These are phyloP conservation scores for Coemansia sp. DNA, from an alignment of 192 early-diverging fungal species.

Conservation along the genomic window DNA sequence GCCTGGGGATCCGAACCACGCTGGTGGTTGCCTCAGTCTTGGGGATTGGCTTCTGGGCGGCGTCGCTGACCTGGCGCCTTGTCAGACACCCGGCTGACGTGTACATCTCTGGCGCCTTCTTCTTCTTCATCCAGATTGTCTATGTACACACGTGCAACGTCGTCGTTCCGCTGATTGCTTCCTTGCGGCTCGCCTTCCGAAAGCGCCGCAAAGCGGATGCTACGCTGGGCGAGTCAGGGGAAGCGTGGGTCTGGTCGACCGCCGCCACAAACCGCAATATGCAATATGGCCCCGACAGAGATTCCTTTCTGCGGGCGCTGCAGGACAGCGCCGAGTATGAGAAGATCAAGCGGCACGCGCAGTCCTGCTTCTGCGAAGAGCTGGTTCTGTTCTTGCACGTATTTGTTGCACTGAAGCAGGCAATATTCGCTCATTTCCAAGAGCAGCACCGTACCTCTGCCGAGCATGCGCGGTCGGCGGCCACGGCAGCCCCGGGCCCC, in stretches of 20 bases:
- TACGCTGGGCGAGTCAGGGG: background rate
- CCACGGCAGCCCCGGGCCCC: too few relatives aligned
- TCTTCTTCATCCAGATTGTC: conserved; percentile 9
- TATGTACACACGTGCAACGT: conserved; percentile 10
- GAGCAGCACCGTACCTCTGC: too few relatives aligned
- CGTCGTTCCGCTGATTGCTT: conserved; percentile 4
- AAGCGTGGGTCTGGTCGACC: conserved; percentile 8
- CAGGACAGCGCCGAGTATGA: conserved; percentile 15
- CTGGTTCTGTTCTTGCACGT: conserved; percentile 20
- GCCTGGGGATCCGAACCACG: conserved; percentile 19
- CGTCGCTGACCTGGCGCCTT: conserved; percentile 4
- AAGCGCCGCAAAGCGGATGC: too few relatives aligned
- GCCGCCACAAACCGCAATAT: conserved; percentile 2
- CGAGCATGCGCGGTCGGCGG: too few relatives aligned
- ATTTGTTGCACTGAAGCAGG: conserved; percentile 12
- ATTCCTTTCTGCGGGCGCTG: conserved; percentile 17
- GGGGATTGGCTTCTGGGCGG: conserved; percentile 8
- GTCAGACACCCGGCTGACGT: background rate
- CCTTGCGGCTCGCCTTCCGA: conserved; percentile 3
- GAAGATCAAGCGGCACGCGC: conserved; percentile 10
- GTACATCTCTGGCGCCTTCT: conserved; percentile 7
- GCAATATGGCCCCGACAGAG: conserved; percentile 9
- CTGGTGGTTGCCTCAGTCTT: conserved; percentile 4
- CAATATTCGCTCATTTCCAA: too few relatives aligned
- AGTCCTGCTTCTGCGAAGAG: conserved; percentile 25